phyloP scores from a whole-genome alignment of 768 basidiomycete species.

The Pleurotus ostreatus region DNA sequence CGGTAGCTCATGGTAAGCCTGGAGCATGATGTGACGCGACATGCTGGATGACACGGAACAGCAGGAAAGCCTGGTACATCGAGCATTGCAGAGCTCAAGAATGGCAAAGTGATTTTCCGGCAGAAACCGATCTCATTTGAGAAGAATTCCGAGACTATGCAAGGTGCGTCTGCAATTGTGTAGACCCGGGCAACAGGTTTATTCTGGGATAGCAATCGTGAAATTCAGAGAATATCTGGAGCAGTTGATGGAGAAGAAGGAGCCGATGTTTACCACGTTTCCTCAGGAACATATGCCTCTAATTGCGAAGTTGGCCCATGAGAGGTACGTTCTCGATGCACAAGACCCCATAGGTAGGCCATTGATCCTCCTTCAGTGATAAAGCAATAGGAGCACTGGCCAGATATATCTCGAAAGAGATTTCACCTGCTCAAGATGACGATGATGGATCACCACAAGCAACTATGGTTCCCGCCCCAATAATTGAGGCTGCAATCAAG shows the following conservation, averaged over 20 bases:
- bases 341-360: neutral
- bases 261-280: conserved; percentile 49
- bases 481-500: conserved; percentile 65
- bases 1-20: conserved; percentile 13
- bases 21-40: neutral
- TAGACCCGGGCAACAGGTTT: conserved; percentile 5
- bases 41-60: conserved; percentile 23
- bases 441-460: conserved; percentile 36
- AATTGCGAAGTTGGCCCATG: conserved; percentile 79
- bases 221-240: conserved; percentile 73
- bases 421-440: conserved; percentile 63
- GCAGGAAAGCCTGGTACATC: conserved; percentile 37
- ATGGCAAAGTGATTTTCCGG: conserved; percentile 71
- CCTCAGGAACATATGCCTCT: conserved; percentile 70
- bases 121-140: conserved; percentile 74
- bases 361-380: conserved; percentile 46
- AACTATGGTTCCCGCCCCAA: conserved; percentile 40
- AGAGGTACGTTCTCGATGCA: conserved; percentile 53
- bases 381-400: conserved; percentile 59
- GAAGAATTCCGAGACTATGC: conserved; percentile 77
- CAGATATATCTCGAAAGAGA: conserved; percentile 65
- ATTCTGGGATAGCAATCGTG: conserved; percentile 55
- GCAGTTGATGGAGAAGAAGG: conserved; percentile 40
- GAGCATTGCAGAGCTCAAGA: conserved; percentile 61
- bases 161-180: conserved; percentile 45